Percentiles rank a stretch among this genome's conserved stretches.
These are phyloP conservation scores for Paramecium biaurelia DNA, from an alignment of 73 alveolate genomes.

Conservation along the genomic window DNA sequence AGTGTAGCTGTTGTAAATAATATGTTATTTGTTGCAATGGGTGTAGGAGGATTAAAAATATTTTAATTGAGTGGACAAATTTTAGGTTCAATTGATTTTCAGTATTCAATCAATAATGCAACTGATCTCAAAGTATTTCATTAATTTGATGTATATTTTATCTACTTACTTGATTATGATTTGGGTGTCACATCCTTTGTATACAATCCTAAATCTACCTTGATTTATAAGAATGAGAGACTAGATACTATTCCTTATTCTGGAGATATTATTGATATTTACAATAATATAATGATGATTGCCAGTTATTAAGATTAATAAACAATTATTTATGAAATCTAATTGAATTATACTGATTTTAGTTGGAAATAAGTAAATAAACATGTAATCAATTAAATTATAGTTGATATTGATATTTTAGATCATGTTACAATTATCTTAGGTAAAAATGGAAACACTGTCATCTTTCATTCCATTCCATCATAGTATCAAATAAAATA, in stretches of 20 bases:
- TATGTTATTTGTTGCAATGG: conserved; percentile 11
- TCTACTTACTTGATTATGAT: conserved; percentile 1
- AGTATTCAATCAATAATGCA: background rate
- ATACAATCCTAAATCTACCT: background rate
- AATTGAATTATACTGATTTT: background rate
- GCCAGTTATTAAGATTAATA: background rate
- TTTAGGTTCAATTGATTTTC: background rate
- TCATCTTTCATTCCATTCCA: background rate
- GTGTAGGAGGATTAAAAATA: background rate
- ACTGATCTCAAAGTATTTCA: conserved; percentile 10
- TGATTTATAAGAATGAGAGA: background rate
- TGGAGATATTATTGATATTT: background rate
- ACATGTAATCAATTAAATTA: background rate
- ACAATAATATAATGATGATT: background rate
- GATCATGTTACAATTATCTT: background rate
- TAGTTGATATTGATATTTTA: background rate
- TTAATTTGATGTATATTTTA: background rate
- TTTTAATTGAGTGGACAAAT: background rate
- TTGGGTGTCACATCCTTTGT: background rate
- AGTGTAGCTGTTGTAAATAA: background rate
- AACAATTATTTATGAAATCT: background rate
- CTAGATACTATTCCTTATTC: background rate
- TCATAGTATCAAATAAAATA: background rate
- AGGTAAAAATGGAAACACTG: background rate
- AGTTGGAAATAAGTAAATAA: background rate